Evolutionary conservation across 768 basidiomycete species (phyloP), one percentile per base, ranked within the genome.

Genomic region (Gymnopilus dilepis): DNA sequence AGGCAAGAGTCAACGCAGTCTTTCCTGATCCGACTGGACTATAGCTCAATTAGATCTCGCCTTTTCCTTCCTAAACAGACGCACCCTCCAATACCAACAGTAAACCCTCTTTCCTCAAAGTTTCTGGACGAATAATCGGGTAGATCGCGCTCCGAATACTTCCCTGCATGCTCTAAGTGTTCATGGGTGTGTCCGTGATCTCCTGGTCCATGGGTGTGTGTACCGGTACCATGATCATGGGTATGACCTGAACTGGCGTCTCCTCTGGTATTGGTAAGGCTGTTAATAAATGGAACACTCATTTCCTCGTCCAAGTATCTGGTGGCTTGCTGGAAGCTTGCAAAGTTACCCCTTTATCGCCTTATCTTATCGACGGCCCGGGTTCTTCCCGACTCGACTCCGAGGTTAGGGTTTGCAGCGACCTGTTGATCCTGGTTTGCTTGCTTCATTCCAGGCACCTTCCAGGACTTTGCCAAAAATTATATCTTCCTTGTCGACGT

Each of bases 1-100:
- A 83, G 1, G 92, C 93, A 52, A 99, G 86, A 2, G 95, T 92
- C 65, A 98, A 77, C 0, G 97, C 97, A 0, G 97, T 98, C 80
- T 99, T 99, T 3, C 97, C 97, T 2, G 96, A 97, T 9, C 96
- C 96, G n/a, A 99, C 96, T 1, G 96, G 96, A 0, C 96, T 97
- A 38, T 38, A 52, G n/a, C n/a, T 51, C 17, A 43, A 13, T 28
- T 45, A 22, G 58, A n/a, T 30, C 4, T 15, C 26, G 17, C n/a
- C 21, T 3, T 6, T 37, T 24, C 19, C 15, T 21, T 42, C 21
- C 34, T 13, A 24, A 48, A 13, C 6, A 21, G 19, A 76, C 89
- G 50, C 69, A 96, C 96, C 96, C 96, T 70, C 97, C 97, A 58
- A 99, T 98, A n/a, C 97, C 97, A 61, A 99, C 80, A 0, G 97